Evolutionary conservation across 257 asterid species (phyloP).

Genomic region (Euphrasia confusa): DNA sequence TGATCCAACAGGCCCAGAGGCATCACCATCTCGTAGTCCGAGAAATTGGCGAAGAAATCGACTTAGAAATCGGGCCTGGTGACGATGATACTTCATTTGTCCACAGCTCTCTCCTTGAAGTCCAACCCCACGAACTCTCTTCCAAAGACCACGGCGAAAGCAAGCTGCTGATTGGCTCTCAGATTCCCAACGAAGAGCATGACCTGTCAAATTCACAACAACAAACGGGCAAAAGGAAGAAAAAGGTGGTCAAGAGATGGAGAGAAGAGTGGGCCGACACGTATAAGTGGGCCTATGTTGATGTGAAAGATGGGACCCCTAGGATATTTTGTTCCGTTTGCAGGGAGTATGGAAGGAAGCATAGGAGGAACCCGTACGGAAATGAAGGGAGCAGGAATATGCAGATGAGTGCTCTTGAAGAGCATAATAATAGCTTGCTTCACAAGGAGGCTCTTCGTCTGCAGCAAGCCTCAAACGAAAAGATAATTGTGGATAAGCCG

Average conservation of each 20-base stretch:
- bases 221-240: constrained; percentile 74
- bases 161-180: constrained; percentile 70
- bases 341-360: constrained; percentile 96
- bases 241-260: constrained; percentile 98
- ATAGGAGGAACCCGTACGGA: constrained; percentile 96
- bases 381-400: constrained; percentile 99
- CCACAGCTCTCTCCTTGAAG: constrained; percentile 58
- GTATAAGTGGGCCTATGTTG: constrained; percentile 98
- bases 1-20: constrained; percentile 91
- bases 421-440: constrained; percentile 96
- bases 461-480: constrained; percentile 95
- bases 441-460: constrained; percentile 98
- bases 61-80: constrained; percentile 89
- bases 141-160: constrained; percentile 66
- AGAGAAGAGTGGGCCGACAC: constrained; percentile 99
- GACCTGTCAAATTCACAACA: constrained; percentile 54
- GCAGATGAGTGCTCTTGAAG: constrained; percentile 99
- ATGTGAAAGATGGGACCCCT: constrained; percentile 87
- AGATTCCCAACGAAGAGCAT: constrained; percentile 56
- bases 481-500: constrained; percentile 76
- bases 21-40: constrained; percentile 89
- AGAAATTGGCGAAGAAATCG: constrained; percentile 91
- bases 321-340: constrained; percentile 97
- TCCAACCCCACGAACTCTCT: constrained; percentile 74
- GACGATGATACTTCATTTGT: constrained; percentile 78